A percentile compares a stretch with the other conserved stretches of the same genome.
phyloP scores from a whole-genome alignment of 768 basidiomycete genomes.

The Pleurotus djamor region DNA sequence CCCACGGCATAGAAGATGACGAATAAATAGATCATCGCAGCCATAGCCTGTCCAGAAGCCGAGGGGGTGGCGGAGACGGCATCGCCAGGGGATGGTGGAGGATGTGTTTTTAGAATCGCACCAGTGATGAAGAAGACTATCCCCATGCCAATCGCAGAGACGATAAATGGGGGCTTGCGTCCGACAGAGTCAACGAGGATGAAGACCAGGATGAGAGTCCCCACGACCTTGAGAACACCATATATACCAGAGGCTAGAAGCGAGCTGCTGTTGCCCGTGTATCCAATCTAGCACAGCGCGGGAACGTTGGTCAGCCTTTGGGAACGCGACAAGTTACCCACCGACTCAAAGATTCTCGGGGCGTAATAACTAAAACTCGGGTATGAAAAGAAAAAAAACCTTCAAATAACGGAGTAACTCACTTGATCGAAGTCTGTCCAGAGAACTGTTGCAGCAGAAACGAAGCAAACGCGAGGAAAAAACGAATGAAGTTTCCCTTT shows the following conservation, averaged over 20 bases:
- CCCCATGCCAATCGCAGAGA: constrained; percentile 79
- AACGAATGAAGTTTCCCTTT: constrained; percentile 79
- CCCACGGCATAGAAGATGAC: constrained; percentile 88
- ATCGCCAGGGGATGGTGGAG: constrained; percentile 36
- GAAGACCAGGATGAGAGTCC: constrained; percentile 65
- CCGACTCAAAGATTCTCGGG: constrained; percentile 68
- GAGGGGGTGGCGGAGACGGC: constrained; percentile 31
- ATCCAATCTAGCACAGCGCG: constrained; percentile 51
- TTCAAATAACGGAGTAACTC: constrained; percentile 10
- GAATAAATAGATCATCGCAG: constrained; percentile 83
- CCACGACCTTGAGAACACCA: constrained; percentile 62
- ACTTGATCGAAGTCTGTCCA: constrained; percentile 79
- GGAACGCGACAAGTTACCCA: constrained; percentile 14
- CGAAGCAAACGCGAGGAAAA: constrained; percentile 80
- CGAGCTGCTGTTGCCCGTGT: constrained; percentile 51
- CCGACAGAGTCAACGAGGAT: constrained; percentile 67
- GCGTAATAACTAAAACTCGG: constrained; percentile 57
- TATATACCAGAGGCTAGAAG: constrained; percentile 75
- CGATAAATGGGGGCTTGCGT: constrained; percentile 65
- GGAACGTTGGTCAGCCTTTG: no score
- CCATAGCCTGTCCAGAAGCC: constrained; percentile 75
- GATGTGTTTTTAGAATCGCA: constrained; percentile 78
- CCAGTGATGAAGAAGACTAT: constrained; percentile 80
- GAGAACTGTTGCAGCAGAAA: constrained; percentile 82
- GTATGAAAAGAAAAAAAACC: neutral